Evolutionary conservation across 208 protist species (phyloP), one percentile per base, ranked within the genome.

Genomic region (Blastocrithidia nonstop): DNA sequence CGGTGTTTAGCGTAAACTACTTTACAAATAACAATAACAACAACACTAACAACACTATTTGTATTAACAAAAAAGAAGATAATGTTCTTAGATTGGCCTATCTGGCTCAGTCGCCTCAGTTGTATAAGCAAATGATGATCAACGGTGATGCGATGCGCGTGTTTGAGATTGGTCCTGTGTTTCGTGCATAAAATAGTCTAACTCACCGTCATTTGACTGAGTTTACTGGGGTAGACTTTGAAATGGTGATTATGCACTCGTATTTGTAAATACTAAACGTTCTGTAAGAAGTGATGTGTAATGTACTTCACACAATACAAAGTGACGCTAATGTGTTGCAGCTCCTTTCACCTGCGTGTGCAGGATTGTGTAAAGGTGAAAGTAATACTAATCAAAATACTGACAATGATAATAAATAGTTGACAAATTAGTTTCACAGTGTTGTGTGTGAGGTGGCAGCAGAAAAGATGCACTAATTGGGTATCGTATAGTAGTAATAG

Each of bases 51-150:
- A 35, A 35, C 29, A 35, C 11, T n/a, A 35, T 11, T n/a, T 15
- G 29, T n/a, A 35, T 11, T n/a, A 38, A 32, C 8, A 35, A 47
- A n/a, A 29, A 57, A 19, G 82, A 81, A 4, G 52, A 85, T 23
- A 93, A 93, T 61, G 90, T 95, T 8, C 36, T 25, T 11, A 51
- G 62, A 22, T 17, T 43, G 1, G 96, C 94, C 0, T 98, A 79
- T 61, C 66, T 99, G 0, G 97, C 97, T 15, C 97, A 99, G 79
- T 97, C 91, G 1, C 97, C 97, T 29, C 97, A 99, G 84, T 80
- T 99, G 15, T 98, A 99, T 78, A 99, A 99, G 71, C 97, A 99
- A 69, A 99, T 99, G 97, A 71, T 83, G 21, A 69, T 99, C 15
- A 74, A 73, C 58, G 82, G 83, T 19, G 97, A 98, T 60, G 71